Conservation (phyloP, 2,329 filamentous ascomycete species). For the Dryadomyces sulphureus region DNA sequence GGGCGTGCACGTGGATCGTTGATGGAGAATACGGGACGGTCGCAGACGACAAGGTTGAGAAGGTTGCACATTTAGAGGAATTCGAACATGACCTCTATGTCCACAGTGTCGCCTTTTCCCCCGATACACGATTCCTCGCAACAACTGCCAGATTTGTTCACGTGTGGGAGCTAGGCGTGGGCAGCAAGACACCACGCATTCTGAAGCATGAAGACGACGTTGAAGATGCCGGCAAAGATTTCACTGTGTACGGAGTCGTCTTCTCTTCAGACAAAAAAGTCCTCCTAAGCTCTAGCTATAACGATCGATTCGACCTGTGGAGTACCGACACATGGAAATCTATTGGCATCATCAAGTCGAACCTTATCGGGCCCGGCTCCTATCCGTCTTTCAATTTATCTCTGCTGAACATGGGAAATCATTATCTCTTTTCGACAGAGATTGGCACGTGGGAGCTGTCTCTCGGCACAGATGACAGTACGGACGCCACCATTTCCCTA, state of each 20-base stretch:
- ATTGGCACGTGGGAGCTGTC: neutral
- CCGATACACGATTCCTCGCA: neutral
- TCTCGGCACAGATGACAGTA: too few species aligned
- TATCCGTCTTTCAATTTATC: neutral
- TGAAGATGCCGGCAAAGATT: neutral
- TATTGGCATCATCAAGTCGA: neutral
- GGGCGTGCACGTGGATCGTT: neutral
- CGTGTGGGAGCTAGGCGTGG: neutral
- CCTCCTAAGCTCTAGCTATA: neutral
- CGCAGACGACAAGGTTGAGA: too few species aligned
- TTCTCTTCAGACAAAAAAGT: neutral
- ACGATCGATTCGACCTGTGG: neutral
- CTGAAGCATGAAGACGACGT: neutral
- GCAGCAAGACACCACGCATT: neutral
- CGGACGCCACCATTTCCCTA: neutral
- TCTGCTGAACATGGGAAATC: neutral
- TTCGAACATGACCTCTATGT: neutral
- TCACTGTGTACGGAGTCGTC: neutral
- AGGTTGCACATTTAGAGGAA: neutral
- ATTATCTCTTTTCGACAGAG: neutral
- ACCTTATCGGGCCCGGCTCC: neutral
- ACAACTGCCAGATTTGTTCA: neutral
- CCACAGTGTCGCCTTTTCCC: neutral
- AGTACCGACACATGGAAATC: neutral
- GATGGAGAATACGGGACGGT: neutral